Conservation (phyloP, 257 asterid genomes). For the Mitragyna speciosa region DNA sequence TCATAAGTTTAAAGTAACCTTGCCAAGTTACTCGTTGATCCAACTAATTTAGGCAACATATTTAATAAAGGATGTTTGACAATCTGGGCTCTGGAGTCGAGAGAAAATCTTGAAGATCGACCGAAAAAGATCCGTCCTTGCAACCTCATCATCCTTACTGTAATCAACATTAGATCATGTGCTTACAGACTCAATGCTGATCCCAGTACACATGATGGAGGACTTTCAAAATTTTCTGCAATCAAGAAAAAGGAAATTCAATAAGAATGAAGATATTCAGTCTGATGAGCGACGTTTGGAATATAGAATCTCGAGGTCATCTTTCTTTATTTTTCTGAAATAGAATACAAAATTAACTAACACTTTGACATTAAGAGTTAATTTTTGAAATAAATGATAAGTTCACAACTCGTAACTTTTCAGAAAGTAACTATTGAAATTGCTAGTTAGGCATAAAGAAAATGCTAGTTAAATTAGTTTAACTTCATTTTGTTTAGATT, state of each 20-base stretch:
- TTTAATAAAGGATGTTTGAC: background rate
- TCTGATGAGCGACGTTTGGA: background rate
- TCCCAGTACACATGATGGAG: background rate
- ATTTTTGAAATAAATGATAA: too few relatives aligned
- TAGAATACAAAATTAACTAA: background rate
- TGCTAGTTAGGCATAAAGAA: too few relatives aligned
- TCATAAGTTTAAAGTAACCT: background rate
- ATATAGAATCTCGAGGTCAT: background rate
- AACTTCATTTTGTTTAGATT: too few relatives aligned
- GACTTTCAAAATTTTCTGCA: background rate
- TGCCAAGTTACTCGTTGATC: background rate
- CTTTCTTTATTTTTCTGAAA: background rate
- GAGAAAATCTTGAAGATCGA: background rate
- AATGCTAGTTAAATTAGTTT: too few relatives aligned
- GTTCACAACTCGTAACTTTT: too few relatives aligned
- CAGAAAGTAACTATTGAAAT: too few relatives aligned
- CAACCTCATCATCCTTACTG: background rate
- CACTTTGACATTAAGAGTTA: background rate
- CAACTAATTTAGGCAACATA: background rate
- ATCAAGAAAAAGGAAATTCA: too few relatives aligned
- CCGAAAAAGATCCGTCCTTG: background rate
- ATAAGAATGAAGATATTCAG: background rate
- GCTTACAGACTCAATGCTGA: background rate
- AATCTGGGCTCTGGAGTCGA: background rate
- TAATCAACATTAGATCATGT: constrained; percentile 10